A percentile compares a stretch with the other conserved stretches of the same genome.
Conservation (phyloP, 441 rosid genomes). For the Mallotus repandus region DNA sequence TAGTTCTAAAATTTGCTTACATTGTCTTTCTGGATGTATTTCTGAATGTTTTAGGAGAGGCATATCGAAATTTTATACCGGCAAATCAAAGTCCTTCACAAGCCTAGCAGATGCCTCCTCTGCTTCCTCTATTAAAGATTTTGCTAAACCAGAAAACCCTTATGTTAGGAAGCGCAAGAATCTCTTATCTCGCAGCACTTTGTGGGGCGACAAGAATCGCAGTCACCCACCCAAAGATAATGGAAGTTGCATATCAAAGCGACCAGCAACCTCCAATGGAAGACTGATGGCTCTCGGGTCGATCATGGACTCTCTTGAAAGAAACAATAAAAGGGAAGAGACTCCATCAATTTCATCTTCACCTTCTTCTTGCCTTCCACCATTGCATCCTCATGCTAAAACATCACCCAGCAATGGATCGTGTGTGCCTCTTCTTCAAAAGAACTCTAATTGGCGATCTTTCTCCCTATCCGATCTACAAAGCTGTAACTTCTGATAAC, state of each 20-base stretch:
- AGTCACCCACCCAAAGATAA: conserved; percentile 6
- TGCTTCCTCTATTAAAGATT: conserved; percentile 32
- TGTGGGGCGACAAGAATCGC: conserved; percentile 19
- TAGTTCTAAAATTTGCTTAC: not conserved
- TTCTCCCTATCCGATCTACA: conserved; percentile 42
- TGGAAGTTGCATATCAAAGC: conserved; percentile 25
- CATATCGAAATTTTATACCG: conserved; percentile 46
- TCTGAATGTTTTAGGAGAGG: conserved; percentile 42
- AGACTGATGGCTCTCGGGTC: conserved; percentile 10
- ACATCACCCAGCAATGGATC: conserved; percentile 14
- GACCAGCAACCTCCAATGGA: conserved; percentile 14
- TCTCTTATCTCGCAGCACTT: conserved; percentile 24
- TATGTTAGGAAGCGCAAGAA: conserved; percentile 37
- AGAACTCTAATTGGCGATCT: conserved; percentile 33
- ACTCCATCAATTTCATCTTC: conserved; percentile 9
- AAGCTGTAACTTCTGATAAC: conserved; percentile 21
- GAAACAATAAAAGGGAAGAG: conserved; percentile 13
- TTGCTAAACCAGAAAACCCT: conserved; percentile 44
- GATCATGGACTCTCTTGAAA: conserved; percentile 6
- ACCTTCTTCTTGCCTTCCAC: conserved; percentile 27
- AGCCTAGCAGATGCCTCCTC: conserved; percentile 41
- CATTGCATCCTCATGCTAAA: conserved; percentile 33
- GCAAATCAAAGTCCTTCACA: conserved; percentile 57
- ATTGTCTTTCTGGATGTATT: conserved; percentile 10
- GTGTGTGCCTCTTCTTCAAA: conserved; percentile 17